A percentile compares a stretch with the other conserved stretches of the same genome.
Conservation (phyloP, 2,329 filamentous ascomycete genomes). For the Coccinonectria pachysandricola region DNA sequence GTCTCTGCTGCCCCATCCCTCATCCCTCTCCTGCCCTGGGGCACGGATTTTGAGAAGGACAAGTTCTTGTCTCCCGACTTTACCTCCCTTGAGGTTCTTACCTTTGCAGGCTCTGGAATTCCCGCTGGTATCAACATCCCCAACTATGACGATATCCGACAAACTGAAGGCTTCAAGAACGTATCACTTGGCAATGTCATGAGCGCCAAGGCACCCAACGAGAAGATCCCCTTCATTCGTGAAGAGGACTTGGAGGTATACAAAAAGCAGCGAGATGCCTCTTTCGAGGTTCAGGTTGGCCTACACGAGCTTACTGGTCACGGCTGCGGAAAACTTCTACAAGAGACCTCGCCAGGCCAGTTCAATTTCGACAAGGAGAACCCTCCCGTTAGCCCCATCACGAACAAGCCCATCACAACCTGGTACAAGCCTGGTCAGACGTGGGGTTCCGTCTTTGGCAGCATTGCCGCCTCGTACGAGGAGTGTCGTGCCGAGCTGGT, state of each 20-base stretch:
- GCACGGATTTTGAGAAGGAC: constrained; percentile 85
- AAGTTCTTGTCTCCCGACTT: constrained; percentile 94
- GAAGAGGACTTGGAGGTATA: constrained; percentile 69
- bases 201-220: constrained; percentile 81
- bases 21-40: constrained; percentile 86
- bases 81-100: constrained; percentile 83
- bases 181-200: constrained; percentile 90
- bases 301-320: constrained; percentile 80
- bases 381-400: constrained; percentile 73
- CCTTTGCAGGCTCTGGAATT: constrained; percentile 59
- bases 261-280: constrained; percentile 70
- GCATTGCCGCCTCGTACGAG: constrained; percentile 80
- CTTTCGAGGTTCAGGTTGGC: constrained; percentile 93
- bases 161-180: constrained; percentile 83
- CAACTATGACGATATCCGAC: constrained; percentile 68
- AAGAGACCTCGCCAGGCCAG: constrained; percentile 70
- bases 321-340: constrained; percentile 85
- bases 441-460: constrained; percentile 86
- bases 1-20: constrained; percentile 71
- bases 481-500: constrained; percentile 93
- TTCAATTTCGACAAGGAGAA: constrained; percentile 84
- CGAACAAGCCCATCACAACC: constrained; percentile 60
- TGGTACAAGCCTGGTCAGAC: constrained; percentile 96
- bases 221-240: constrained; percentile 83
- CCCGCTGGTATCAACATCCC: constrained; percentile 60